Percentiles rank a stretch among this genome's conserved stretches.
Evolutionary conservation across 371 early-diverging fungal genomes (phyloP).

Genomic region (Gilbertella persicaria): DNA sequence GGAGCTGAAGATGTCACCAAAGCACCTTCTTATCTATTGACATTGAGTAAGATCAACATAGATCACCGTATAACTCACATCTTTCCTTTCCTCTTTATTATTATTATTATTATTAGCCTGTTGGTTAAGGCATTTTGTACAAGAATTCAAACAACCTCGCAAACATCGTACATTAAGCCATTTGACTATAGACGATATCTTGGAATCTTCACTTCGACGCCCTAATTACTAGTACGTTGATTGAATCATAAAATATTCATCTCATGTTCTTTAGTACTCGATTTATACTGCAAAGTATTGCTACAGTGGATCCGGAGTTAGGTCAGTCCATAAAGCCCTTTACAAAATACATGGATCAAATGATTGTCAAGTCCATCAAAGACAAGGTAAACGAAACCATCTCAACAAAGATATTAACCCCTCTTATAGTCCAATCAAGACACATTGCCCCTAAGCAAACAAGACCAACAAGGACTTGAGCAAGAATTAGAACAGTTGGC

Average conservation of each 20-base stretch:
- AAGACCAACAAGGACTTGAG: conserved; percentile 15
- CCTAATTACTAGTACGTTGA: conserved; percentile 45
- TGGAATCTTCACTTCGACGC: conserved; percentile 36
- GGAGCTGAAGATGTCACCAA: conserved; percentile 19
- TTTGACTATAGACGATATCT: conserved; percentile 32
- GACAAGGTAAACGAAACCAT: conserved; percentile 16
- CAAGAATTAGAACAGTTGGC: conserved; percentile 24
- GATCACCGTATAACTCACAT: too few species aligned
- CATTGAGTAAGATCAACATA: conserved; percentile 36
- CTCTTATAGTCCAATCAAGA: not conserved
- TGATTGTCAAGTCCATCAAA: conserved; percentile 20
- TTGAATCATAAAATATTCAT: not conserved
- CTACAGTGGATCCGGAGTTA: conserved; percentile 18
- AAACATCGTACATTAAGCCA: conserved; percentile 21
- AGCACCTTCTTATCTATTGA: conserved; percentile 39
- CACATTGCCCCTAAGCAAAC: not conserved
- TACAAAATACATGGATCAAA: conserved; percentile 33
- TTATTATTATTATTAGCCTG: conserved; percentile 35
- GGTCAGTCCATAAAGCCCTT: conserved; percentile 32
- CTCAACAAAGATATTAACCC: not conserved
- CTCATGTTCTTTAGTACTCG: conserved; percentile 28
- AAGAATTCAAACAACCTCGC: conserved; percentile 11
- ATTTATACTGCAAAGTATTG: conserved; percentile 27
- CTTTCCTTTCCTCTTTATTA: not conserved
- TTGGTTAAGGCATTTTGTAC: conserved; percentile 41